Percentiles rank a stretch among this genome's conserved stretches.
phyloP scores from a whole-genome alignment of 139 green algal genomes.

The Tetradesmus lagerheimii region DNA sequence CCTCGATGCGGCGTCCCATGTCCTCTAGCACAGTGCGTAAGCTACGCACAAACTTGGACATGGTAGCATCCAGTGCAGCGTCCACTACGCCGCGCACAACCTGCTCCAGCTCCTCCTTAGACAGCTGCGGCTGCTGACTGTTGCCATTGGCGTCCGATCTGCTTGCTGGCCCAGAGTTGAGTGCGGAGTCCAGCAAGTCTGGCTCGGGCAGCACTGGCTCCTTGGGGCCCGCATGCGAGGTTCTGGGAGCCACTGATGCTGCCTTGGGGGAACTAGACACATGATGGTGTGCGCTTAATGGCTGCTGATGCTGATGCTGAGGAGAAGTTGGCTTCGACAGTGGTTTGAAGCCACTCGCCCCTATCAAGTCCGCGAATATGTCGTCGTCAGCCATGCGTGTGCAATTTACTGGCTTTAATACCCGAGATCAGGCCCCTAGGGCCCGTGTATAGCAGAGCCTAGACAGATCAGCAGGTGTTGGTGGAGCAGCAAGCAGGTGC shows the following conservation, averaged over 20 bases:
- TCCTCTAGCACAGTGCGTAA: constrained; percentile 72
- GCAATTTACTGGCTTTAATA: background rate
- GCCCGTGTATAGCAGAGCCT: background rate
- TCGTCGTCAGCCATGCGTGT: constrained; percentile 39
- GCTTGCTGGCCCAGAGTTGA: background rate
- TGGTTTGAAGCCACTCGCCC: constrained; percentile 34
- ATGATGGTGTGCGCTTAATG: background rate
- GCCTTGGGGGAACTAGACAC: background rate
- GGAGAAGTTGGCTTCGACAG: constrained; percentile 2
- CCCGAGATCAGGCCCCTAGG: background rate
- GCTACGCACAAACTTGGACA: constrained; percentile 70
- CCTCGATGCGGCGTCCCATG: constrained; percentile 54
- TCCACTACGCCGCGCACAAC: constrained; percentile 52
- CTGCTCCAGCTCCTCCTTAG: constrained; percentile 52
- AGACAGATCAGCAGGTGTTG: background rate
- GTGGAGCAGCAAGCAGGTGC: background rate
- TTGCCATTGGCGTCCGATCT: constrained; percentile 30
- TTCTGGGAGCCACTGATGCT: background rate
- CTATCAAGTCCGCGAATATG: constrained; percentile 46
- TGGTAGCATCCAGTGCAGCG: constrained; percentile 56
- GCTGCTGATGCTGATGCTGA: constrained; percentile 13
- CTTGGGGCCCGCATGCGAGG: background rate
- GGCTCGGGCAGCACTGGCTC: constrained; percentile 47
- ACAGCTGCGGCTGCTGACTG: background rate
- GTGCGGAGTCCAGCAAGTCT: constrained; percentile 28